Evolutionary conservation across 108 stramenopile species (phyloP), one percentile per base, ranked within the genome.

Genomic region (Pelagomonas calceolata): DNA sequence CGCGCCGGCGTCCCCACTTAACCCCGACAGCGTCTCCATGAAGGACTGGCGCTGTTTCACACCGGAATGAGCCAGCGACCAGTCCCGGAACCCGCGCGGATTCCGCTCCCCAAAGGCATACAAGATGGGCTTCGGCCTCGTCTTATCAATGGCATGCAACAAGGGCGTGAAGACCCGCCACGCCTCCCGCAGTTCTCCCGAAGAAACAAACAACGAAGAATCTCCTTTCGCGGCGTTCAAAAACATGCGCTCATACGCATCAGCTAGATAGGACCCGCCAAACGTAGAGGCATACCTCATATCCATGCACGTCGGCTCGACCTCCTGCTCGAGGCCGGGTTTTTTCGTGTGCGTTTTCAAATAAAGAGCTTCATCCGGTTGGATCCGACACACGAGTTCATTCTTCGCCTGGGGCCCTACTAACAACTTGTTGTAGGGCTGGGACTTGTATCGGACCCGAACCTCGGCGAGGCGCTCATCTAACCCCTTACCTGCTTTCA

Each of bases 111-210:
- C 66, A 66, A 34, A 66, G 66, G 66, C 10, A 18, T 66, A 66
- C 14, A 14, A 15, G 16, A 32, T 30, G 12, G 46, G 51, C 60
- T 18, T 36, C 46, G 43, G 46, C 66, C 76, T 18, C n/a, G 68
- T 71, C 4, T 82, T 66, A 30, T 99, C 96, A 70, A 99, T 92
- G 65, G 76, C 70, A 66, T 97, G 89, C 26, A 99, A 76, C 16
- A 97, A 74, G 12, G 96, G 96, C 32, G 94, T 95, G 72, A 96
- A 97, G 34, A 99, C 92, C 44, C 92, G 87, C 96, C 98, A 98
- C 34, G 92, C 85, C 36, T 89, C 79, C 18, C 83, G 80, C 26
- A 98, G 90, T 78, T 98, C 97, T 73, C 96, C 95, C 35, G 88
- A 86, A 31, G 95, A 87, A 7, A 98, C 97, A 80, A 98, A 98